Percentiles rank a stretch among this genome's conserved stretches.
Conservation (phyloP, 495 filamentous ascomycete species). For the Wilcoxina mikolae region DNA sequence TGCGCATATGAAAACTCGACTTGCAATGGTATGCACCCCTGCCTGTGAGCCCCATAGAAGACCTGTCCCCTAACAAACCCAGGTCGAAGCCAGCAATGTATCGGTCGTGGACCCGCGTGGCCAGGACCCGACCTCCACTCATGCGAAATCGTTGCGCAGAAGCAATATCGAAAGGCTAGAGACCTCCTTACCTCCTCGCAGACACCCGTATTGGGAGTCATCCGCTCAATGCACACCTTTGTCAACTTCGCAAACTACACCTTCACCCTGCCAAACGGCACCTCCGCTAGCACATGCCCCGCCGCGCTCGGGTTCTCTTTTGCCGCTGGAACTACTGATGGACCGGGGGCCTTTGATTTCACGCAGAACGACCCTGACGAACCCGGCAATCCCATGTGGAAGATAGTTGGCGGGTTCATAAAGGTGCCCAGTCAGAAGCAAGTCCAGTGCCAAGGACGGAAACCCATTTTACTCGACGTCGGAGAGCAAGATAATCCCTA, state of each 20-base stretch:
- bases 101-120: constrained; percentile 74
- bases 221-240: constrained; percentile 62
- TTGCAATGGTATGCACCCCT: no score
- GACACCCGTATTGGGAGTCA: constrained; percentile 36
- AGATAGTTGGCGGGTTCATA: constrained; percentile 54
- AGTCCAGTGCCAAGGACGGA: constrained; percentile 60
- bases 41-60: no score
- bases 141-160: constrained; percentile 62
- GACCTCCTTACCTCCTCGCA: constrained; percentile 44
- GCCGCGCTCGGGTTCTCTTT: constrained; percentile 92
- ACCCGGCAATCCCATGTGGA: constrained; percentile 70
- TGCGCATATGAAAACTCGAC: constrained; percentile 67
- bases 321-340: constrained; percentile 86
- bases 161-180: constrained; percentile 56
- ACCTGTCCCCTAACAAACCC: no score
- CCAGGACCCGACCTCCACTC: constrained; percentile 56
- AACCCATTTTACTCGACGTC: constrained; percentile 81
- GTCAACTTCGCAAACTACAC: constrained; percentile 45
- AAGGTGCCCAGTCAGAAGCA: constrained; percentile 60
- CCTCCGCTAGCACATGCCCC: constrained; percentile 57
- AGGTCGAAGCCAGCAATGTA: constrained; percentile 61
- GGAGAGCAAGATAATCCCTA: constrained; percentile 70
- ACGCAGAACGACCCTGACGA: constrained; percentile 65
- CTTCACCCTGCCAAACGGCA: constrained; percentile 64
- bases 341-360: constrained; percentile 87